phyloP scores from a whole-genome alignment of 2,329 filamentous ascomycete species.

The Paraphaeosphaeria minitans region DNA sequence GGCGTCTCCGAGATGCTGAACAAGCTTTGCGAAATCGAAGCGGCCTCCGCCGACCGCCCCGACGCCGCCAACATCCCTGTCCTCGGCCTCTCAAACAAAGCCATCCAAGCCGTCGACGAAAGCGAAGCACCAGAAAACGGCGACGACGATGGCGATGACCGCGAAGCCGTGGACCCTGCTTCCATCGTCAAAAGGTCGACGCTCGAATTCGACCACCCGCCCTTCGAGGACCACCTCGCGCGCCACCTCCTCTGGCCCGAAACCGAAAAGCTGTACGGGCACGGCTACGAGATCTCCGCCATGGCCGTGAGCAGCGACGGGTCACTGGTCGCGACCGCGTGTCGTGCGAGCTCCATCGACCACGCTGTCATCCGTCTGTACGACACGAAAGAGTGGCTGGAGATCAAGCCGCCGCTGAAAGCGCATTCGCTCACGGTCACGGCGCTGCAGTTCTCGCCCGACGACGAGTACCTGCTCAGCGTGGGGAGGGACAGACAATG shows the following conservation, averaged over 20 bases:
- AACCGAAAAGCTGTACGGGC: constrained; percentile 93
- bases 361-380: constrained; percentile 94
- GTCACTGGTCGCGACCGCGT: constrained; percentile 82
- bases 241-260: constrained; percentile 95
- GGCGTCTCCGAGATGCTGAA: constrained; percentile 77
- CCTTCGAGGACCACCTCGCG: constrained; percentile 86
- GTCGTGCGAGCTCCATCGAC: constrained; percentile 88
- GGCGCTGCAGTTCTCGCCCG: constrained; percentile 75
- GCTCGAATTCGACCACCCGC: constrained; percentile 72
- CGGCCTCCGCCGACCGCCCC: constrained; percentile 57
- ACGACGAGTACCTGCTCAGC: constrained; percentile 78
- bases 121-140: constrained; percentile 33
- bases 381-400: constrained; percentile 84
- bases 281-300: constrained; percentile 94
- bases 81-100: constrained; percentile 94
- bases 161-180: constrained; percentile 61
- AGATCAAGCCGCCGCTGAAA: constrained; percentile 80
- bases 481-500: constrained; percentile 92
- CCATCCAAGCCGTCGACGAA: constrained; percentile 62
- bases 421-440: constrained; percentile 88
- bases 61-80: constrained; percentile 95
- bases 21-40: constrained; percentile 67
- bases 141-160: constrained; percentile 57
- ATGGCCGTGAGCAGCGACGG: constrained; percentile 79
- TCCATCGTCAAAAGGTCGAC: constrained; percentile 64